A percentile compares a stretch with the other conserved stretches of the same genome.
phyloP scores from a whole-genome alignment of 2,329 filamentous ascomycete species.

The Fusarium sp. region DNA sequence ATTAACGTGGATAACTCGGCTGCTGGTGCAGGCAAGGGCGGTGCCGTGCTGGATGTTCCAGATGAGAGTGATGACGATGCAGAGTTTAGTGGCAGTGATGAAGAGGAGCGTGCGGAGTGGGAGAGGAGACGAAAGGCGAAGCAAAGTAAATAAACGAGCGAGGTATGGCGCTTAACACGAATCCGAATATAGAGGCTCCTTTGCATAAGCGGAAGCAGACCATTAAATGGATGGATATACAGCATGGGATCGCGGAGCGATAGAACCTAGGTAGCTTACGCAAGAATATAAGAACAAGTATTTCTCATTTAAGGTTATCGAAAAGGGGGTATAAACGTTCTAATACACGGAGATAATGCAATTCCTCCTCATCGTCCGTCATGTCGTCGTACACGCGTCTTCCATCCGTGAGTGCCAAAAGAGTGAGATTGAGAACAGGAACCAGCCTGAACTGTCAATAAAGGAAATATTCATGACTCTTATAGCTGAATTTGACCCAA shows the following conservation, averaged over 20 bases:
- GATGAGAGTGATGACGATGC: constrained; percentile 63
- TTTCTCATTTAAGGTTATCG: constrained; percentile 40
- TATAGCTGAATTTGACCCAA: neutral
- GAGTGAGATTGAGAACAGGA: constrained; percentile 18
- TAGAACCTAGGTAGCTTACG: constrained; percentile 42
- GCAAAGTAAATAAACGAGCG: constrained; percentile 36
- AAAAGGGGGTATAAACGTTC: constrained; percentile 40
- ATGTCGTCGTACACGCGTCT: constrained; percentile 19
- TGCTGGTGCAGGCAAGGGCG: constrained; percentile 12
- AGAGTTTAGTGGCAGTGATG: constrained; percentile 72
- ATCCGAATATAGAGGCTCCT: constrained; percentile 28
- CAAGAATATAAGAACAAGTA: constrained; percentile 42
- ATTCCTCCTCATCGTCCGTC: constrained; percentile 25
- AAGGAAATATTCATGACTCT: constrained; percentile 6
- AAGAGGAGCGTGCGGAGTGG: constrained; percentile 71
- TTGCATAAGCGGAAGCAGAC: constrained; percentile 21
- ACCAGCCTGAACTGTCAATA: constrained; percentile 30
- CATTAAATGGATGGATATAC: constrained; percentile 30
- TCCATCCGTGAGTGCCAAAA: constrained; percentile 8
- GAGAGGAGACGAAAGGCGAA: constrained; percentile 62
- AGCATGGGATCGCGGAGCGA: constrained; percentile 40
- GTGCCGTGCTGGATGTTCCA: constrained; percentile 34
- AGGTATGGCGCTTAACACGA: constrained; percentile 15
- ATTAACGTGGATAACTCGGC: constrained; percentile 52
- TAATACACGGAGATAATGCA: constrained; percentile 15